Conservation (phyloP, 1,139 yeast species). For the Suhomyces maxii region DNA sequence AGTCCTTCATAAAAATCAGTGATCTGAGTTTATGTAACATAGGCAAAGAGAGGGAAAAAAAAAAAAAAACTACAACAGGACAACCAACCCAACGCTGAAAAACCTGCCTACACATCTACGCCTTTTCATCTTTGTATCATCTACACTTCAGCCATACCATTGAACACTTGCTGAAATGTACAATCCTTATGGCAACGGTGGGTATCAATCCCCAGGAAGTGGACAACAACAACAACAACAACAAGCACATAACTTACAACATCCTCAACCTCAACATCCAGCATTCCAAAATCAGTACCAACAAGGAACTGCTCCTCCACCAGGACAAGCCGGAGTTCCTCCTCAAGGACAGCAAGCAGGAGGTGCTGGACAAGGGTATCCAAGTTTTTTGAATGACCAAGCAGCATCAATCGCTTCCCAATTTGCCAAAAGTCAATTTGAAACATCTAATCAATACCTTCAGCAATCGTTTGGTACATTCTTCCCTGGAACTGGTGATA, state of each 20-base stretch:
- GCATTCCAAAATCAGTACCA: conserved; percentile 13
- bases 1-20: too few species aligned
- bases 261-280: conserved; percentile 37
- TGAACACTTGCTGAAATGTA: conserved; percentile 30
- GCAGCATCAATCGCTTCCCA: conserved; percentile 85
- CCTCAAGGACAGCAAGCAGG: conserved; percentile 10
- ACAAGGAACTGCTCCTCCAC: conserved; percentile 13
- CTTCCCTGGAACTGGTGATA: conserved; percentile 51
- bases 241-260: conserved; percentile 25
- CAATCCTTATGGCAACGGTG: conserved; percentile 44
- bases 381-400: conserved; percentile 69
- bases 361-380: conserved; percentile 15
- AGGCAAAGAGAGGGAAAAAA: too few species aligned
- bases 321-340: conserved; percentile 16
- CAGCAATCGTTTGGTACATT: conserved; percentile 66
- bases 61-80: too few species aligned
- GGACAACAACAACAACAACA: conserved; percentile 7
- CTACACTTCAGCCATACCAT: too few species aligned
- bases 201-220: conserved; percentile 15
- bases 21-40: too few species aligned
- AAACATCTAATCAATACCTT: conserved; percentile 67
- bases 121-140: too few species aligned
- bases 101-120: too few species aligned
- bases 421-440: conserved; percentile 82
- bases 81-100: too few species aligned